phyloP scores from a whole-genome alignment of 2,329 filamentous ascomycete species.

The Diaporthe eres region DNA sequence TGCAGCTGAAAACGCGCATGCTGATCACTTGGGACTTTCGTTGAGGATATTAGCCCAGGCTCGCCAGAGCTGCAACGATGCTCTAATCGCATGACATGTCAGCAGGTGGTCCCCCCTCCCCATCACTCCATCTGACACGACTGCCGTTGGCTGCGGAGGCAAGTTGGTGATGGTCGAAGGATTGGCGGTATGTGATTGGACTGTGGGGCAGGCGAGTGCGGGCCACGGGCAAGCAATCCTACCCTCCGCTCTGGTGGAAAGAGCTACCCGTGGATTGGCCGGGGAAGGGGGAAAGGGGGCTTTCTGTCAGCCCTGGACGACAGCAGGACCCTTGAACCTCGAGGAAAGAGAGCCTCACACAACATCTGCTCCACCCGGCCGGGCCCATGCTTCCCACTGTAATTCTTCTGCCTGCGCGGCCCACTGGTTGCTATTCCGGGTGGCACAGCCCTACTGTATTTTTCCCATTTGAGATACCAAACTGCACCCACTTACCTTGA shows the following conservation, averaged over 20 bases:
- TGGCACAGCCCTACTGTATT: neutral
- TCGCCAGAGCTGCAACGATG: neutral
- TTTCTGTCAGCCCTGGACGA: neutral
- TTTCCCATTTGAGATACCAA: neutral
- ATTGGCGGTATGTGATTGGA: slow-evolving; percentile 33
- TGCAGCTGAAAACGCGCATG: slow-evolving; percentile 24
- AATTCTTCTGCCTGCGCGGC: neutral
- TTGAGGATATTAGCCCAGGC: neutral
- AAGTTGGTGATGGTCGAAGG: slow-evolving; percentile 29
- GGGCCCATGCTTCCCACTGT: neutral
- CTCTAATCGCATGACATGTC: slow-evolving; percentile 9
- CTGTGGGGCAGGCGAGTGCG: slow-evolving; percentile 21
- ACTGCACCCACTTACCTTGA: neutral
- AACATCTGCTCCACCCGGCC: neutral
- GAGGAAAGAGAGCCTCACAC: slow-evolving; percentile 1
- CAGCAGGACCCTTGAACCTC: slow-evolving; percentile 19
- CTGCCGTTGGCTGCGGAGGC: slow-evolving; percentile 8
- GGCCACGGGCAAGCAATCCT: slow-evolving; percentile 15
- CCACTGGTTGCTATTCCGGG: neutral
- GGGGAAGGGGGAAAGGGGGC: neutral
- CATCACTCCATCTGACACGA: neutral
- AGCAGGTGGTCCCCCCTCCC: slow-evolving; percentile 2
- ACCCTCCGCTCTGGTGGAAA: neutral
- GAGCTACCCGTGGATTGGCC: slow-evolving; percentile 7
- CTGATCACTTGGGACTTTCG: slow-evolving; percentile 8